These are phyloP conservation scores for Jatropha curcas DNA, from an alignment of 345 rosid genomes.

Conservation along the genomic window DNA sequence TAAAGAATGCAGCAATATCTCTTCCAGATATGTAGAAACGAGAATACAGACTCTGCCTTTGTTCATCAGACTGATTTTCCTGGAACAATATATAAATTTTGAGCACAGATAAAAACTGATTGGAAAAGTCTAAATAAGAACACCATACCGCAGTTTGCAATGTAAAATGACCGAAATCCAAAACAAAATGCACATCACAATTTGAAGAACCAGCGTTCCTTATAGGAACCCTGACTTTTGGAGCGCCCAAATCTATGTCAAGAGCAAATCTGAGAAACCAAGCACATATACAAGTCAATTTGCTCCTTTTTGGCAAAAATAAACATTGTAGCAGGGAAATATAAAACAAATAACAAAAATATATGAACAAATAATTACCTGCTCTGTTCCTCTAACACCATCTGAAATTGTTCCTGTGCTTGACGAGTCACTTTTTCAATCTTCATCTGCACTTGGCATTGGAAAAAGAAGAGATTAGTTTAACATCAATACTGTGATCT, in stretches of 20 bases:
- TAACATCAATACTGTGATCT: not conserved
- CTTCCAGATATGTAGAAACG: slow-evolving; percentile 91
- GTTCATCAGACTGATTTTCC: slow-evolving; percentile 74
- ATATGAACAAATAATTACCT: slow-evolving; percentile 42
- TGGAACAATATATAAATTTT: slow-evolving; percentile 37
- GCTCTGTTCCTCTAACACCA: slow-evolving; percentile 93
- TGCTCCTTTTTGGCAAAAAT: not conserved
- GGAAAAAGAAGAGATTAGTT: slow-evolving; percentile 22
- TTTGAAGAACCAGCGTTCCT: slow-evolving; percentile 59
- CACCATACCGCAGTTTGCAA: slow-evolving; percentile 77
- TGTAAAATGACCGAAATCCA: slow-evolving; percentile 97
- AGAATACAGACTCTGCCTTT: slow-evolving; percentile 79
- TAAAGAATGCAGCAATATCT: slow-evolving; percentile 94
- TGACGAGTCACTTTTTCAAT: slow-evolving; percentile 93
- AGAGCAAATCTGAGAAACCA: slow-evolving; percentile 79
- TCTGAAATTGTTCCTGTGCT: slow-evolving; percentile 97
- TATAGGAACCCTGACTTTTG: slow-evolving; percentile 89
- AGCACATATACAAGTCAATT: slow-evolving; percentile 18
- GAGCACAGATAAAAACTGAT: slow-evolving; percentile 20
- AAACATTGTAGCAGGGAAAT: not conserved
- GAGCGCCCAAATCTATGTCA: slow-evolving; percentile 98
- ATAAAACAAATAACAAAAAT: not conserved
- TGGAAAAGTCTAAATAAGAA: slow-evolving; percentile 25
- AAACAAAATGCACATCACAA: slow-evolving; percentile 76
- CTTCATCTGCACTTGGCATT: slow-evolving; percentile 57